Base-by-base conservation (phyloP, 83 land plant species). In the Diphasiastrum complanatum region DNA sequence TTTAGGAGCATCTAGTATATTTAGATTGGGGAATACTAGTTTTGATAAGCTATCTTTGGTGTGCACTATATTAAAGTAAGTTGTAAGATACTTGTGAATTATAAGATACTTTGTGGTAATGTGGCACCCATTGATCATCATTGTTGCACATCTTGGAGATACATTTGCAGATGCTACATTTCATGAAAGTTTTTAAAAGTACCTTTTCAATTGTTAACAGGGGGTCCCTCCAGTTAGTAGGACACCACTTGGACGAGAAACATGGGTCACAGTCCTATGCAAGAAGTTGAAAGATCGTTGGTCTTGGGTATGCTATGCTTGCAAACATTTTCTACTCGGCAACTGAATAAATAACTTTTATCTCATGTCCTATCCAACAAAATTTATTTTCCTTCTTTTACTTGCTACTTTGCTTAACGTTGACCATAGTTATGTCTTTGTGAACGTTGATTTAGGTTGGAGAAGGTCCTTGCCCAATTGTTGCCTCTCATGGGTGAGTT, bases 271-370 rank as follows among this genome's bases (percentile, higher is more conserved):
- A 19, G 90, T 90, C 26, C 53, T 95, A n/a, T 84, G 92, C 72
- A 86, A 90, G 73, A 95, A 95, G 76, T 63, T 95, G 40, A 82
- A 82, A 62, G 93, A 86, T 61, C 81, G 93, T 85, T 95, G 99
- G 99, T 71, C 74, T 63, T 83, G 90, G 99, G 97, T 90, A 79
- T 64, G 58, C n/a, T n/a, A n/a, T n/a, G 34, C 35, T 55, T 18
- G 11, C 11, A 32, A 16, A 10, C 59, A 11, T 27, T 6, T 55
- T 12, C 12, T 49, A 49, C 52, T 10, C 5, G 5, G 52, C 1
- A 50, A 11, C 11, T 50, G 10, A 18, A 23, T 55, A 46, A 25
- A 51, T 34, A 18, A 29, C 59, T 43, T 29, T 47, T 29, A 5
- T 33, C 33, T 26, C 24, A n/a, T 22, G 19, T 51, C 31, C 19